phyloP scores from a whole-genome alignment of 768 basidiomycete genomes.

The Calocera cornea region DNA sequence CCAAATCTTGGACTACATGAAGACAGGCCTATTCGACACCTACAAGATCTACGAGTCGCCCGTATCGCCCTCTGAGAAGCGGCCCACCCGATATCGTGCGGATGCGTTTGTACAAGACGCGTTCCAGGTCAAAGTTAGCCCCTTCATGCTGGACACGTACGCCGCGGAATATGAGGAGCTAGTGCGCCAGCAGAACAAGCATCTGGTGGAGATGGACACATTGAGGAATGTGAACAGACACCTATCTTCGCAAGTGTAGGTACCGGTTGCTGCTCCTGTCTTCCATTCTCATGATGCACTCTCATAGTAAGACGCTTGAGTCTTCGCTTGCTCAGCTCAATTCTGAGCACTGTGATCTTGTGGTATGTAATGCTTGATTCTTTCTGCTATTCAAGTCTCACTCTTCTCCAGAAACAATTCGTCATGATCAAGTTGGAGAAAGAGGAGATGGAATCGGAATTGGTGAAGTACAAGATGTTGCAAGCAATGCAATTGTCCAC shows the following conservation, averaged over 20 bases:
- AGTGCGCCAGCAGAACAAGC: constrained; percentile 62
- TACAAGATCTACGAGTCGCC: constrained; percentile 38
- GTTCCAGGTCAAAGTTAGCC: constrained; percentile 71
- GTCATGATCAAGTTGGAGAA: constrained; percentile 78
- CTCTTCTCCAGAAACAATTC: constrained; percentile 16
- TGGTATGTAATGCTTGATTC: constrained; percentile 31
- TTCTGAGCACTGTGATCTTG: constrained; percentile 62
- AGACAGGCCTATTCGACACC: constrained; percentile 63
- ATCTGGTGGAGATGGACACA: constrained; percentile 69
- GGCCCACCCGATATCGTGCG: constrained; percentile 39
- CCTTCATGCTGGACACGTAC: constrained; percentile 89
- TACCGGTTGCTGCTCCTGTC: constrained; percentile 5
- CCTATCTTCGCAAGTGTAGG: constrained; percentile 68
- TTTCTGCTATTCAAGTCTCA: not conserved
- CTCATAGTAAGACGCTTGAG: constrained; percentile 64
- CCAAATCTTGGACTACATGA: constrained; percentile 72
- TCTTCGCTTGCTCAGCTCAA: constrained; percentile 63
- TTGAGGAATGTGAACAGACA: constrained; percentile 67
- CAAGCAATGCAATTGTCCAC: constrained; percentile 29
- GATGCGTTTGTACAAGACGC: constrained; percentile 83
- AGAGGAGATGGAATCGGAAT: constrained; percentile 86
- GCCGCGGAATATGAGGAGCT: constrained; percentile 79
- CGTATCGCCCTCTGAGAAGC: not conserved
- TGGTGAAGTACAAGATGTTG: constrained; percentile 89
- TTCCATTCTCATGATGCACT: not conserved